Evolutionary conservation across 1,139 yeast genomes (phyloP), one percentile per base, ranked within the genome.

Genomic region (Pichia kudriavzevii): DNA sequence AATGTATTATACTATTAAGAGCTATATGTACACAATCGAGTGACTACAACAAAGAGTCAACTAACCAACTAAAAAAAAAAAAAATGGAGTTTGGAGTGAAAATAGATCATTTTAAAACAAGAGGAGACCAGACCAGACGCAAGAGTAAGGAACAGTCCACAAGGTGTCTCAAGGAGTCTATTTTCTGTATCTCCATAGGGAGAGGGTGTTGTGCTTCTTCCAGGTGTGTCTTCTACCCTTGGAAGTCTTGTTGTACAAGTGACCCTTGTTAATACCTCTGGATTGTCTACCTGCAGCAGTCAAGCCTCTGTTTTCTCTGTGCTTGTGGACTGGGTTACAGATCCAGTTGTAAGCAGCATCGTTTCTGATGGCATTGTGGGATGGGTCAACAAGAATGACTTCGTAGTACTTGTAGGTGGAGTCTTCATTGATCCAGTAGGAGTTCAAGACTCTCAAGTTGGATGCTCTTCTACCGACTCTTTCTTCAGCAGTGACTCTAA

Each of bases 261-360:
- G 98, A 67, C 98, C 98, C 83, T 88, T 91, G 94, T 87, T 85
- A 80, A 91, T 85, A 84, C 98, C 98, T 79, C 98, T 83, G 73
- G 95, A 85, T 72, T 85, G 82, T 93, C 87, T 91, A 67, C 98
- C 98, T 59, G 93, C 80, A 60, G 96, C 64, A 61, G 98, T 91
- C 63, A 91, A 85, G 71, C 97, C 97, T 81, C 98, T 93, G 61
- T 94, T 73, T 74, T 93, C 98, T 76, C 98, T 87, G 84, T 85
- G 96, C 83, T 91, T 91, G 94, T 91, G 98, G 56, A 91, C 98
- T 62, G 98, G 95, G 84, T 85, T 84, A 65, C 72, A 85, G 71
- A 91, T 91, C 98, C 98, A 91, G 96, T 93, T 91, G 94, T 79
- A 79, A 74, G 93, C 82, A 58, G 98, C 80, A 63, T 88, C 96